Conservation (phyloP, 805 yeast genomes). For the Candida nitratophila region DNA sequence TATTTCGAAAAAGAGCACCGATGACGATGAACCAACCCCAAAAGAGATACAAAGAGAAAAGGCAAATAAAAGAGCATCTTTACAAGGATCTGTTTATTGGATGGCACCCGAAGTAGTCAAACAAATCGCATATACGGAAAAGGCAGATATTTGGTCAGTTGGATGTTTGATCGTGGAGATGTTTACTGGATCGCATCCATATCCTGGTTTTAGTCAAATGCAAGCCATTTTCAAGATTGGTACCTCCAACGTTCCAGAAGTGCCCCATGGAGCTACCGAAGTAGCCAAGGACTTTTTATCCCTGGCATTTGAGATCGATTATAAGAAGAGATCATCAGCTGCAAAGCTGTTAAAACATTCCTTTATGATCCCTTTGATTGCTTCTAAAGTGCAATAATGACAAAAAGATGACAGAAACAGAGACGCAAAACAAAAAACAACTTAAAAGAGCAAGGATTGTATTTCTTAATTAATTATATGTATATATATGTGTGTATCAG, state of each 20-base stretch:
- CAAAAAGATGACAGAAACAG: neutral
- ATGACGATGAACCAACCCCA: slow-evolving; percentile 18
- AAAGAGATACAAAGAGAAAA: slow-evolving; percentile 39
- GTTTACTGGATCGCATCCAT: slow-evolving; percentile 95
- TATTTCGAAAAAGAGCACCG: slow-evolving; percentile 41
- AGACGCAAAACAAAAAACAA: too few relatives aligned
- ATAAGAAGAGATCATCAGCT: slow-evolving; percentile 68
- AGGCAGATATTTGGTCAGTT: slow-evolving; percentile 96
- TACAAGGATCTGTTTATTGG: slow-evolving; percentile 96
- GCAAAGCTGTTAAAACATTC: slow-evolving; percentile 56
- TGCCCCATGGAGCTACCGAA: slow-evolving; percentile 66
- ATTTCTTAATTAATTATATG: too few relatives aligned
- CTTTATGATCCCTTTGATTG: slow-evolving; percentile 45
- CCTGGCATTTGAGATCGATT: slow-evolving; percentile 69
- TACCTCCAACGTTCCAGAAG: slow-evolving; percentile 69
- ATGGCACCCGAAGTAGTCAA: slow-evolving; percentile 99
- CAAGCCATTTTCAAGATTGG: slow-evolving; percentile 96
- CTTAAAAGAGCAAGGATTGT: too few relatives aligned
- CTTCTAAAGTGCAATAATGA: slow-evolving; percentile 25
- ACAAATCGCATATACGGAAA: slow-evolving; percentile 83
- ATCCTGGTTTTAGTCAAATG: slow-evolving; percentile 91
- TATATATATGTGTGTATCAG: too few relatives aligned
- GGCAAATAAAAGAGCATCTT: slow-evolving; percentile 58
- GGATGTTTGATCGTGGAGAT: slow-evolving; percentile 93
- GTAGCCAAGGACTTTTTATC: slow-evolving; percentile 62